Base-by-base conservation (phyloP, 2,329 filamentous ascomycete genomes). In the Fusarium foetens region DNA sequence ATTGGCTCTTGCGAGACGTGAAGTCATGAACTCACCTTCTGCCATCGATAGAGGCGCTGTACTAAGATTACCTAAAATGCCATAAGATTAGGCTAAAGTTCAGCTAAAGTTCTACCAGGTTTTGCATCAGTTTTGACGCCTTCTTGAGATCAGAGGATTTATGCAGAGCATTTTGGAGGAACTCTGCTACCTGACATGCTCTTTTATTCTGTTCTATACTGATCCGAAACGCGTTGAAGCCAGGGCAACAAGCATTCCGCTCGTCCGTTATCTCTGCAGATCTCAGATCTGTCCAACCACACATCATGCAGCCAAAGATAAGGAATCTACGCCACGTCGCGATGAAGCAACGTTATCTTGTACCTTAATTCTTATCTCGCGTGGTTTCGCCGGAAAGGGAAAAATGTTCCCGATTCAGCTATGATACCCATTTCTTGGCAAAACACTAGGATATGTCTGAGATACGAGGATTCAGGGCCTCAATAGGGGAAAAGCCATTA, bases 351-450 rank as follows among this genome's bases (percentile, higher is more conserved):
- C n/a, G 41, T 70, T 72, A 66, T 72, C 69, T 60, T 36, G 25
- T 31, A 25, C 23, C 41, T 36, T 19, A n/a, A 31, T 19, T 41
- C 65, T 72, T 72, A 72, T 72, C 69, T 70, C 69, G 69, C 42
- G 19, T 48, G 16, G 25, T 12, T 58, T 72, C 43, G 41, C 70
- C 69, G 17, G 38, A 72, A 72, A 54, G 14, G 48, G 70, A 12
- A 46, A 66, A 48, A 45, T 41, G 43, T 33, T 41, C 43, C 65
- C 36, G 48, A 42, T 29, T 11, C 8, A 33, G 63, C 11, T 5
- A 38, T 45, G 48, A 55, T 55, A 68, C 13, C 23, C 45, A 52
- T 42, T 55, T 48, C 54, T 70, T 55, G 69, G 52, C 63, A 55
- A 72, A 60, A 61, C 58, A 61, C 33, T 54, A 48, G 46, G 59